These are phyloP conservation scores for Chaetomiaceae sp. DNA, from an alignment of 2,329 filamentous ascomycete species.

Conservation along the genomic window DNA sequence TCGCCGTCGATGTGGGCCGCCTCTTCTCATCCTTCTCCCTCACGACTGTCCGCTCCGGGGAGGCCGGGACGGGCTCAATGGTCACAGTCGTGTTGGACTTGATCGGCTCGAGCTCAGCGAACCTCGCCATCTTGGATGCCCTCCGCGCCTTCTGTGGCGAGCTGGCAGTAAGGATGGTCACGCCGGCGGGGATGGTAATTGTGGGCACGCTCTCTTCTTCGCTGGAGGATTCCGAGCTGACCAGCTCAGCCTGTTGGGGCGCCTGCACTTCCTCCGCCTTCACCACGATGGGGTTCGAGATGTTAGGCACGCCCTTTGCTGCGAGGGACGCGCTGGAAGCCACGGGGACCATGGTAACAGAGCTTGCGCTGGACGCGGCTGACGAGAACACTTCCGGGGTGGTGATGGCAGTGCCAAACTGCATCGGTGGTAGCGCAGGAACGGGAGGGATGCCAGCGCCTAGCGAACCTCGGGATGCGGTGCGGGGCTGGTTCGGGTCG, in stretches of 20 bases:
- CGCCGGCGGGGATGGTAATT: neutral
- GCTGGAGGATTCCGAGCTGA: constrained; percentile 2
- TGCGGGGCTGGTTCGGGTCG: constrained; percentile 14
- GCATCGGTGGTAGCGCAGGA: constrained; percentile 19
- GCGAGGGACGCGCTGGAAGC: constrained; percentile 16
- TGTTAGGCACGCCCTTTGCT: constrained; percentile 4
- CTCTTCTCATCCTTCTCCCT: constrained; percentile 11
- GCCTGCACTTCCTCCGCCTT: constrained; percentile 2
- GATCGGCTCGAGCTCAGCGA: constrained; percentile 29
- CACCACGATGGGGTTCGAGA: neutral
- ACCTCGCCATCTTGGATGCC: constrained; percentile 24
- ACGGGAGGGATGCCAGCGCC: constrained; percentile 24
- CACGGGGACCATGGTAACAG: constrained; percentile 17
- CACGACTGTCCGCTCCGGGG: constrained; percentile 1
- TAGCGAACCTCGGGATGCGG: constrained; percentile 11
- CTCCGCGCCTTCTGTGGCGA: constrained; percentile 11
- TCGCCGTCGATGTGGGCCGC: constrained; percentile 2
- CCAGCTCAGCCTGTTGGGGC: constrained; percentile 1
- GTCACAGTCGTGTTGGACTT: constrained; percentile 23
- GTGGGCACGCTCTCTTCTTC: constrained; percentile 4
- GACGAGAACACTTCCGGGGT: constrained; percentile 13
- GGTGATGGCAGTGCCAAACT: constrained; percentile 17
- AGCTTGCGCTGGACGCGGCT: constrained; percentile 17
- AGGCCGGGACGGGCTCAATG: constrained; percentile 7
- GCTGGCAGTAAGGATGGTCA: neutral